phyloP scores from a whole-genome alignment of 1,139 yeast genomes.

The Taphrina pruni region DNA sequence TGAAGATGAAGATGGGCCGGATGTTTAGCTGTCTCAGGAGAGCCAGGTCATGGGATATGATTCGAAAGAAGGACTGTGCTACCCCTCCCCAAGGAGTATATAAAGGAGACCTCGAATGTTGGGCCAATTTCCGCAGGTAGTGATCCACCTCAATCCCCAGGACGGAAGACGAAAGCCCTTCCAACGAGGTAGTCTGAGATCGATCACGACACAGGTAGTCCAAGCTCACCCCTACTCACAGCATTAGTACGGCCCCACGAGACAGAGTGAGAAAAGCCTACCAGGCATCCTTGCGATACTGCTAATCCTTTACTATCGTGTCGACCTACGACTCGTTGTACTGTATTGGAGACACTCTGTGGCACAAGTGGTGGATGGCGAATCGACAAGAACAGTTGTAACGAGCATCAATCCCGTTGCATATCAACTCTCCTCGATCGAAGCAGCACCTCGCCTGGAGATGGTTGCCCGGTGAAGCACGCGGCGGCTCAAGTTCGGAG shows the following conservation, averaged over 20 bases:
- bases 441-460: too few species aligned
- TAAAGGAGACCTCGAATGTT: constrained; percentile 71
- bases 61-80: constrained; percentile 67
- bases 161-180: constrained; percentile 20
- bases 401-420: too few species aligned
- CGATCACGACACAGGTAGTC: constrained; percentile 27
- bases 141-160: constrained; percentile 87
- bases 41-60: constrained; percentile 67
- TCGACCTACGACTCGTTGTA: too few species aligned
- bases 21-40: constrained; percentile 67
- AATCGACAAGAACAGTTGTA: too few species aligned
- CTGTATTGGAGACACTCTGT: not conserved
- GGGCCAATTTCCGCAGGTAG: constrained; percentile 64
- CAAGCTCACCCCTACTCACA: constrained; percentile 20
- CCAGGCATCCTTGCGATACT: constrained; percentile 6
- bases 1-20: constrained; percentile 76
- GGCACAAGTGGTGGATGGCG: not conserved
- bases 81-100: constrained; percentile 84
- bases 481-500: too few species aligned
- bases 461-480: too few species aligned
- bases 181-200: constrained; percentile 26
- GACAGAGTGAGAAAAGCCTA: not conserved
- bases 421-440: too few species aligned
- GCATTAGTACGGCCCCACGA: constrained; percentile 19
- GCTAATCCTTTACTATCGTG: not conserved